Conservation (phyloP, 192 early-diverging fungal genomes). For the Gonapodya sp. region DNA sequence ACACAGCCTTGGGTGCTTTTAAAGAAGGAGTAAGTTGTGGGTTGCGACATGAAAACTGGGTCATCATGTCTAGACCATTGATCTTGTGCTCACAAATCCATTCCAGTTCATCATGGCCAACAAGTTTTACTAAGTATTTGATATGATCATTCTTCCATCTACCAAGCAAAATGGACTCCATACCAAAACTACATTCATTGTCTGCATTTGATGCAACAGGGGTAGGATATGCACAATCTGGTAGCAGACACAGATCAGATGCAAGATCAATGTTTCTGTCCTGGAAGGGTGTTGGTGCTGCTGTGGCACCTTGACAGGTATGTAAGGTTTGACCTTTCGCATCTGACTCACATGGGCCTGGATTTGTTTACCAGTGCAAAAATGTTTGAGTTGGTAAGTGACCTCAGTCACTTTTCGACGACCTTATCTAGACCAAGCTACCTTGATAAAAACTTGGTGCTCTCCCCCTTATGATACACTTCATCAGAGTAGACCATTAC, state of each 20-base stretch:
- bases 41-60: background rate
- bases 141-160: background rate
- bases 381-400: background rate
- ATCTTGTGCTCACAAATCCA: background rate
- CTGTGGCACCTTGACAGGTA: background rate
- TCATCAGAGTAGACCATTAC: background rate
- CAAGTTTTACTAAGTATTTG: background rate
- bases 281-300: background rate
- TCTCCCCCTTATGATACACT: background rate
- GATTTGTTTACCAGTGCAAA: background rate
- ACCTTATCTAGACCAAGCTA: background rate
- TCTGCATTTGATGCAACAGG: background rate
- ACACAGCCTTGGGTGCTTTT: background rate
- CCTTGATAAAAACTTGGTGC: background rate
- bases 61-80: background rate
- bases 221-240: background rate
- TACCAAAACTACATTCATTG: background rate
- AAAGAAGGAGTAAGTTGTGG: background rate
- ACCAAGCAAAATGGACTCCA: background rate
- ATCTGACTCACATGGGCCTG: background rate
- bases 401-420: background rate
- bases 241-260: background rate
- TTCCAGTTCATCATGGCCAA: background rate
- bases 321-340: background rate
- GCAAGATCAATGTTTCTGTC: background rate